phyloP scores from a whole-genome alignment of 306 rosid species.

The Trifolium repens region DNA sequence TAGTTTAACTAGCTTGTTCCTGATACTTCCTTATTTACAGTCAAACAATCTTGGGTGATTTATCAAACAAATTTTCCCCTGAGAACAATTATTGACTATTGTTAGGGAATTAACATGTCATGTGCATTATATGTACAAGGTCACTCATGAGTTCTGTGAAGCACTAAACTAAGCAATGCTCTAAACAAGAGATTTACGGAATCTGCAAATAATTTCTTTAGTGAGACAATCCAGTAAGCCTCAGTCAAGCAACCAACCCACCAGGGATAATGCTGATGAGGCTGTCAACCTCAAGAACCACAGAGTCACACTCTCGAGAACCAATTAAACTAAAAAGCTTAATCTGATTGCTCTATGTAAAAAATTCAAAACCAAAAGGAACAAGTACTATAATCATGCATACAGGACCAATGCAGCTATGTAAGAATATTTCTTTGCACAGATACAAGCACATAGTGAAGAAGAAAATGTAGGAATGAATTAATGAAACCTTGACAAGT shows the following conservation, averaged over 20 bases:
- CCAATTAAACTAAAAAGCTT: background rate
- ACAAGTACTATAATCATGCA: constrained; percentile 3
- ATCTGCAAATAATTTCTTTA: background rate
- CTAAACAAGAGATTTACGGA: background rate
- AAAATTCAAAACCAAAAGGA: background rate
- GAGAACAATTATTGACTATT: background rate
- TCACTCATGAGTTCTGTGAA: background rate
- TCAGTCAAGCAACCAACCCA: too few relatives aligned
- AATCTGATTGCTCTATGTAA: background rate
- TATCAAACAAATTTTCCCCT: background rate
- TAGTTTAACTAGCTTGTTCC: background rate
- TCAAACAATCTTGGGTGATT: background rate
- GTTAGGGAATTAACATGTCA: background rate
- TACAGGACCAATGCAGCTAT: constrained; percentile 16
- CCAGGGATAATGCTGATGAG: too few relatives aligned
- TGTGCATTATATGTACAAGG: background rate
- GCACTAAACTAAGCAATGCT: background rate
- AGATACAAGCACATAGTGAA: background rate
- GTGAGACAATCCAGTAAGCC: too few relatives aligned
- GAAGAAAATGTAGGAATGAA: background rate
- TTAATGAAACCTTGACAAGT: constrained; percentile 68
- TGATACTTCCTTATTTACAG: background rate
- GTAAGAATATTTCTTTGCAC: background rate
- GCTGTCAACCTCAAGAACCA: too few relatives aligned
- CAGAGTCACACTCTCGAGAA: background rate